phyloP scores from a whole-genome alignment of 495 filamentous ascomycete genomes.

The Pyrenopolyporus hunteri region DNA sequence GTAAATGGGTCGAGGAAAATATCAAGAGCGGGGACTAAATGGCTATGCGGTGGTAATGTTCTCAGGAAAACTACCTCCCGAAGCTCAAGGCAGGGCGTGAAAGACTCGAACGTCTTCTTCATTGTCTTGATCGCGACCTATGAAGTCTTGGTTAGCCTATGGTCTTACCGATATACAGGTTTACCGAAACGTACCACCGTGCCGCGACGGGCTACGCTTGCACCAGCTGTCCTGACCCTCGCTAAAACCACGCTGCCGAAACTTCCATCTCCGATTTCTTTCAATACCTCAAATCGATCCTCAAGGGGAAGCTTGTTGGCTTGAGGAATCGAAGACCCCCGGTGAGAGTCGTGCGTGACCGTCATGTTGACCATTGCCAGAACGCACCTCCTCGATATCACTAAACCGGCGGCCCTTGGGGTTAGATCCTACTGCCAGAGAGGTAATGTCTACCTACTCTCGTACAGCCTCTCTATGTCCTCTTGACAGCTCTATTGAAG shows the following conservation, averaged over 20 bases:
- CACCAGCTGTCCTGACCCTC: constrained; percentile 85
- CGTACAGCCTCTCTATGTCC: constrained; percentile 28
- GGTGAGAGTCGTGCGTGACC: constrained; percentile 68
- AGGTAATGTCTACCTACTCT: constrained; percentile 27
- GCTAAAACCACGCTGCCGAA: constrained; percentile 96
- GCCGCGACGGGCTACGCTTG: constrained; percentile 85
- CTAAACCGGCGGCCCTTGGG: neutral
- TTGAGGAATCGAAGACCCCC: constrained; percentile 59
- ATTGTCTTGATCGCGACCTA: constrained; percentile 99
- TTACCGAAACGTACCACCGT: constrained; percentile 74
- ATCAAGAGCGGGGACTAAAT: constrained; percentile 95
- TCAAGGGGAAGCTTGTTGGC: constrained; percentile 61
- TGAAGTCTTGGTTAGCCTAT: constrained; percentile 37
- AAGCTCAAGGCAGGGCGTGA: constrained; percentile 85
- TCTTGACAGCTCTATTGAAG: constrained; percentile 40
- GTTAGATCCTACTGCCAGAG: constrained; percentile 22
- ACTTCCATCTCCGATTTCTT: constrained; percentile 98
- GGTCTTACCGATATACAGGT: neutral
- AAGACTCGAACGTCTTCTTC: constrained; percentile 98
- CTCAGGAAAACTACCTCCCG: constrained; percentile 96
- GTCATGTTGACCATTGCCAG: constrained; percentile 62
- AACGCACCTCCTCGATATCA: neutral
- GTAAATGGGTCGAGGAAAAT: constrained; percentile 97
- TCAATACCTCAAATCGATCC: constrained; percentile 94
- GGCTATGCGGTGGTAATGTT: constrained; percentile 82